These are phyloP conservation scores for Mycena polygramma DNA, from an alignment of 768 basidiomycete species.

Conservation along the genomic window DNA sequence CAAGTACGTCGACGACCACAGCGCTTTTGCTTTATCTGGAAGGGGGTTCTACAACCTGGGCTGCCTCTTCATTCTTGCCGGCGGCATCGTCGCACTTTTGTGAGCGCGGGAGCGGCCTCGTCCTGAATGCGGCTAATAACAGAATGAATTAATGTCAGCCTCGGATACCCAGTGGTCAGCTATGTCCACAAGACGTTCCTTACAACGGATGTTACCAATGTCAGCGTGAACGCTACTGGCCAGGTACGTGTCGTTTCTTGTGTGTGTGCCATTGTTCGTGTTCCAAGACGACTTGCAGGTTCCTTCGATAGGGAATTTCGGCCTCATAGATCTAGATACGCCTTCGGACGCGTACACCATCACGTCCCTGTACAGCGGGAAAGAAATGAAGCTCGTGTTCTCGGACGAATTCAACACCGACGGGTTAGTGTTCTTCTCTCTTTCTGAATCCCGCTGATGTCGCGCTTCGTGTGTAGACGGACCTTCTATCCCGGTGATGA, in stretches of 20 bases:
- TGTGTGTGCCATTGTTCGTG: not conserved
- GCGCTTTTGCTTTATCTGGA: constrained; percentile 63
- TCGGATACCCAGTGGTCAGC: constrained; percentile 72
- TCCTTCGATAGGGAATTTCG: constrained; percentile 31
- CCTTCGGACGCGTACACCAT: constrained; percentile 68
- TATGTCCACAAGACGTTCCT: constrained; percentile 60
- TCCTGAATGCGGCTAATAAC: not conserved
- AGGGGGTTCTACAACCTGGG: constrained; percentile 82
- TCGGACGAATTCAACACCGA: constrained; percentile 87
- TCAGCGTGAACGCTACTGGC: constrained; percentile 82
- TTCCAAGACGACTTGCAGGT: constrained; percentile 6
- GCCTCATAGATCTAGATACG: constrained; percentile 78
- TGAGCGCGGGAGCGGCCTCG: constrained; percentile 48
- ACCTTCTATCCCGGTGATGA: constrained; percentile 62
- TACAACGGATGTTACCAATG: constrained; percentile 69
- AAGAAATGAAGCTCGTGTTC: constrained; percentile 79
- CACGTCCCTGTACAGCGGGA: constrained; percentile 61
- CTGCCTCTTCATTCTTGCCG: constrained; percentile 70
- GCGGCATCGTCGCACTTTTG: constrained; percentile 73
- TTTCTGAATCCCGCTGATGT: too few species aligned
- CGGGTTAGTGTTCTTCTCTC: constrained; percentile 46
- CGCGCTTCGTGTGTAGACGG: too few species aligned
- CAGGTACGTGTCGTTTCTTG: constrained; percentile 50
- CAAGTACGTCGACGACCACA: constrained; percentile 64
- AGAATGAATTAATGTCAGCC: constrained; percentile 49